Conservation (phyloP, 768 basidiomycete species). For the Sporobolomyces pararoseus region DNA sequence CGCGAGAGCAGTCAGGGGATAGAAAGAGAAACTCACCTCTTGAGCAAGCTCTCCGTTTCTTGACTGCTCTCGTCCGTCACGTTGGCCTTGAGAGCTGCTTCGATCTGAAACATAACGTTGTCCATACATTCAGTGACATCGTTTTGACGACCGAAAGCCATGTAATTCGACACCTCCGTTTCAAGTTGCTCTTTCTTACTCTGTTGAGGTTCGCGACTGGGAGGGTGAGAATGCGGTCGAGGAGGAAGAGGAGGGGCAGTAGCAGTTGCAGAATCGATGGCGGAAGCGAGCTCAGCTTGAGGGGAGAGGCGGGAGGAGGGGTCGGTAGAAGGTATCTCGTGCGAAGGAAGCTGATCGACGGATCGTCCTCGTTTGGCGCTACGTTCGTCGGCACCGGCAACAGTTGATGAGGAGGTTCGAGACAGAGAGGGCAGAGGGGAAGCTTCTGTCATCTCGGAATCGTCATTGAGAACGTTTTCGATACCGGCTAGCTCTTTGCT, state of each 20-base stretch:
- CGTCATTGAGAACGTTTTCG: not conserved
- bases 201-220: not conserved
- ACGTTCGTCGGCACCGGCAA: not conserved
- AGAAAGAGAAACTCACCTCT: constrained; percentile 57
- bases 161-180: constrained; percentile 33
- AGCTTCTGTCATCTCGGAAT: constrained; percentile 9
- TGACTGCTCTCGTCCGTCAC: constrained; percentile 54
- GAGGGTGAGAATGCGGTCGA: not conserved
- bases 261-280: not conserved
- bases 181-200: constrained; percentile 27
- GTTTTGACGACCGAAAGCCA: constrained; percentile 67
- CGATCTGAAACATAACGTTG: constrained; percentile 98
- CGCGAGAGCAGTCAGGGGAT: not conserved
- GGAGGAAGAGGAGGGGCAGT: not conserved
- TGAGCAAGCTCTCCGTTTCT: constrained; percentile 68
- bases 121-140: constrained; percentile 99
- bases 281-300: not conserved
- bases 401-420: not conserved
- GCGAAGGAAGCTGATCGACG: not conserved
- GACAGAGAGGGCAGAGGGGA: not conserved
- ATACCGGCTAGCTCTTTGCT: too few species aligned
- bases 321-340: not conserved
- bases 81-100: constrained; percentile 75
- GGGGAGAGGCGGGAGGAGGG: not conserved
- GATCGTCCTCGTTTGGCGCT: constrained; percentile 1